Conservation (phyloP, 805 yeast genomes). For the Kluyveromyces siamensis region DNA sequence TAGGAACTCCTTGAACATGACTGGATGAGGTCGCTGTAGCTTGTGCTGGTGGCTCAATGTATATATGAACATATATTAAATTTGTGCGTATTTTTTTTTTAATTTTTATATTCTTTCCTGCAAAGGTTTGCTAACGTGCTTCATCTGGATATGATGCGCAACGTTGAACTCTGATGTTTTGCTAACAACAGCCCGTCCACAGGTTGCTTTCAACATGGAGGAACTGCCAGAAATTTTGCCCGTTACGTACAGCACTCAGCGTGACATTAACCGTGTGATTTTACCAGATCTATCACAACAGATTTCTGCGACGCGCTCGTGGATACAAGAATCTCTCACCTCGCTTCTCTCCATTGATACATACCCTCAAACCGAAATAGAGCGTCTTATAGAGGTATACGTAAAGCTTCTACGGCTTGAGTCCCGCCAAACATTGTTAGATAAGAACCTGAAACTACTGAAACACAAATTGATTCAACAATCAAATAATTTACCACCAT, state of each 20-base stretch:
- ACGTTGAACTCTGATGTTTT: too few species aligned
- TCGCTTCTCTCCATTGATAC: background rate
- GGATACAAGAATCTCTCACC: constrained; percentile 1
- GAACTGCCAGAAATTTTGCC: background rate
- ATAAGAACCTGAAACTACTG: background rate
- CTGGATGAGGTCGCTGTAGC: too few species aligned
- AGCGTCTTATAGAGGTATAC: background rate
- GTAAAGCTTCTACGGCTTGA: background rate
- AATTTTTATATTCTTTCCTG: too few species aligned
- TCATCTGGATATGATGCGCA: too few species aligned
- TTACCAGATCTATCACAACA: constrained; percentile 1
- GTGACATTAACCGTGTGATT: background rate
- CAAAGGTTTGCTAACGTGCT: too few species aligned
- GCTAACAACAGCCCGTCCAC: too few species aligned
- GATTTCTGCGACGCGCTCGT: background rate
- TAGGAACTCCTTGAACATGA: constrained; percentile 20
- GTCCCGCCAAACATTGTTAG: background rate
- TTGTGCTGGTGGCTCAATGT: too few species aligned
- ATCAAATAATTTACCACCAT: background rate
- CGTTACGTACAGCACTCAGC: background rate
- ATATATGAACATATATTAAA: too few species aligned
- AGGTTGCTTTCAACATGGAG: background rate
- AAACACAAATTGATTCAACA: background rate
- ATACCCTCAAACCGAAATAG: background rate
- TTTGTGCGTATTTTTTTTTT: too few species aligned